Conservation (phyloP, 1,284 basidiomycete species). For the Ustilago curta region DNA sequence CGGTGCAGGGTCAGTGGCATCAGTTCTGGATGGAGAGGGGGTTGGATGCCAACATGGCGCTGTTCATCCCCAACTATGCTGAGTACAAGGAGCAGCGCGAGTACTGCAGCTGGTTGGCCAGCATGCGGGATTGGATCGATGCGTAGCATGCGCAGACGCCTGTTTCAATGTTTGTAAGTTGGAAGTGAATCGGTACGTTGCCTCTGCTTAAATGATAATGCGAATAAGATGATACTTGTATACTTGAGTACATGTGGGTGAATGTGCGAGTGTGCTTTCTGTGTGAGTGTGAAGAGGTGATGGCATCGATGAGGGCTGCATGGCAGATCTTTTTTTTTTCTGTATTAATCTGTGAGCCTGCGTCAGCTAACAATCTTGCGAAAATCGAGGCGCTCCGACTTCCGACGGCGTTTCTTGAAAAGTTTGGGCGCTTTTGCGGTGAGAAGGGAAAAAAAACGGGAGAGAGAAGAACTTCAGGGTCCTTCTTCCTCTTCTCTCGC, state of each 20-base stretch:
- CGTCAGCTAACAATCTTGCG: background rate
- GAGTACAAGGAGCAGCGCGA: conserved; percentile 73
- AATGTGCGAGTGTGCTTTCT: background rate
- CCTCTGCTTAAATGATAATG: no score
- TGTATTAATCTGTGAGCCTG: background rate
- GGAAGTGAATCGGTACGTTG: background rate
- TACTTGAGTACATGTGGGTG: no score
- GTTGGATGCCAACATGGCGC: conserved; percentile 80
- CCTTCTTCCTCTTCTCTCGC: background rate
- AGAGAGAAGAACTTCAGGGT: background rate
- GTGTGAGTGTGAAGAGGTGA: background rate
- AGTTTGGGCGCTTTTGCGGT: conserved; percentile 12
- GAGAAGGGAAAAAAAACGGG: background rate
- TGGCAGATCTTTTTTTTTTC: background rate
- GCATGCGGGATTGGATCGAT: conserved; percentile 87
- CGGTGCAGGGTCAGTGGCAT: conserved; percentile 87
- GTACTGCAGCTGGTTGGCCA: conserved; percentile 88
- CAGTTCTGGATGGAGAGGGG: conserved; percentile 86
- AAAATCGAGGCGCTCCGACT: background rate
- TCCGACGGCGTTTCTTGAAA: conserved; percentile 6
- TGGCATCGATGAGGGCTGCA: no score
- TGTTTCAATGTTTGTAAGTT: background rate
- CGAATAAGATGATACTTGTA: background rate
- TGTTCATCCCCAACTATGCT: conserved; percentile 69
- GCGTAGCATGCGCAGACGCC: conserved; percentile 40